phyloP scores from a whole-genome alignment of 2,329 filamentous ascomycete species.

The Tolypocladium sp. region DNA sequence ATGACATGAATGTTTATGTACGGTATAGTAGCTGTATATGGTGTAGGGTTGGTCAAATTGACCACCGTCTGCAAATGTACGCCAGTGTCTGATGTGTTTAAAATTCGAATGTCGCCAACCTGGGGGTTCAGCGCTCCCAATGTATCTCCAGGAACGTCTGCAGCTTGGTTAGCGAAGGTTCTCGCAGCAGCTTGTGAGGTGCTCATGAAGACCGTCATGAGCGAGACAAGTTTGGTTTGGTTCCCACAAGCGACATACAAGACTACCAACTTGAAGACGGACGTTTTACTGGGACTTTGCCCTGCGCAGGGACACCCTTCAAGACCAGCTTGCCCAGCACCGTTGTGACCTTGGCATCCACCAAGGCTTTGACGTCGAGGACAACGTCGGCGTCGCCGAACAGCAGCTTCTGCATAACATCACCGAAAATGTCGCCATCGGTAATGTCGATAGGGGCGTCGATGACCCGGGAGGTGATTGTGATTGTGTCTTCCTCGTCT shows the following conservation, averaged over 20 bases:
- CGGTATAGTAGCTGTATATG: conserved; percentile 75
- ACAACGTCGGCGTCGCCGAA: conserved; percentile 63
- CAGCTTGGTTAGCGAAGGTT: conserved; percentile 22
- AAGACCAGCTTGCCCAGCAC: conserved; percentile 73
- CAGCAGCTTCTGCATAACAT: conserved; percentile 71
- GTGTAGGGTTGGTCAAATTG: conserved; percentile 85
- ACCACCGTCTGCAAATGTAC: conserved; percentile 62
- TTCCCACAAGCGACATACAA: conserved; percentile 8
- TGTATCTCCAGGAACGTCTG: conserved; percentile 50
- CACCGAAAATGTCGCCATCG: conserved; percentile 66
- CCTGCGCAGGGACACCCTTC: conserved; percentile 76
- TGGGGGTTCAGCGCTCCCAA: conserved; percentile 46
- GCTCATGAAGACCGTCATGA: not conserved
- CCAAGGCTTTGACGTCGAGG: conserved; percentile 66
- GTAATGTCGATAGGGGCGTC: conserved; percentile 78
- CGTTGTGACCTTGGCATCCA: conserved; percentile 76
- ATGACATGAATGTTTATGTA: conserved; percentile 69
- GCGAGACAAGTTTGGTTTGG: not conserved
- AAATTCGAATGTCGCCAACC: conserved; percentile 61
- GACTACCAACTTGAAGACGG: conserved; percentile 44
- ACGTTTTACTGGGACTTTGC: conserved; percentile 88
- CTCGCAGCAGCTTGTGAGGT: conserved; percentile 10
- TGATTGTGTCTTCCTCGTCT: conserved; percentile 51
- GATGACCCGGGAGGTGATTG: conserved; percentile 67
- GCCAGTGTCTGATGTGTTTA: conserved; percentile 62